Conservation (phyloP, 1,139 yeast species). For the Wickerhamomyces sp. region DNA sequence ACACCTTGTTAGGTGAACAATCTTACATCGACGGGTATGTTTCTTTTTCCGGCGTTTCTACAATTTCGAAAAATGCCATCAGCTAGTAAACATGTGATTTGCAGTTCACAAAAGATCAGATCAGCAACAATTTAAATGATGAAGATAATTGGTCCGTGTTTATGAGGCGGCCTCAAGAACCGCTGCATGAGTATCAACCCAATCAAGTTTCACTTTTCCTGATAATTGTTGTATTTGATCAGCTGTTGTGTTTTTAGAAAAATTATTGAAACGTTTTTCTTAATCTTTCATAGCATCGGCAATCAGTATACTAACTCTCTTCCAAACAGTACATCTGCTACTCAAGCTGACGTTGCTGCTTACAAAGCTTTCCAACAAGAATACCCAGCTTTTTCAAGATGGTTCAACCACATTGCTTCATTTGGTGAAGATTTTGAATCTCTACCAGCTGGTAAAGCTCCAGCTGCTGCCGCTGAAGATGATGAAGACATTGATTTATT, state of each 20-base stretch:
- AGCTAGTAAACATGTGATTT: background rate
- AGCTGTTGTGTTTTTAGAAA: no score
- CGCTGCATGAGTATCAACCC: constrained; percentile 83
- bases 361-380: constrained; percentile 92
- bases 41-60: constrained; percentile 5
- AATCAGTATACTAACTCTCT: no score
- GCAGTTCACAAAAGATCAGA: background rate
- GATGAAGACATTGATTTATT: constrained; percentile 91
- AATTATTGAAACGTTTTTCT: no score
- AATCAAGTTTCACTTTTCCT: constrained; percentile 29
- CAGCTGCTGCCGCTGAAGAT: constrained; percentile 64
- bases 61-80: background rate
- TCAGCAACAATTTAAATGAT: constrained; percentile 40
- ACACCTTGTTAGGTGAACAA: constrained; percentile 85
- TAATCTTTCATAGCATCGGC: no score
- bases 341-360: constrained; percentile 94
- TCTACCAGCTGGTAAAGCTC: constrained; percentile 78
- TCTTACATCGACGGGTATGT: constrained; percentile 94
- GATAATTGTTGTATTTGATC: constrained; percentile 4
- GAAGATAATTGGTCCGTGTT: constrained; percentile 92
- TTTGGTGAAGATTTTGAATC: constrained; percentile 78
- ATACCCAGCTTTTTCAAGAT: constrained; percentile 94
- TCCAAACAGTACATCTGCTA: constrained; percentile 59
- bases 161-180: constrained; percentile 92
- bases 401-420: constrained; percentile 97